Conservation (phyloP, 352 stramenopile species). For the Salisapilia sapeloensis region DNA sequence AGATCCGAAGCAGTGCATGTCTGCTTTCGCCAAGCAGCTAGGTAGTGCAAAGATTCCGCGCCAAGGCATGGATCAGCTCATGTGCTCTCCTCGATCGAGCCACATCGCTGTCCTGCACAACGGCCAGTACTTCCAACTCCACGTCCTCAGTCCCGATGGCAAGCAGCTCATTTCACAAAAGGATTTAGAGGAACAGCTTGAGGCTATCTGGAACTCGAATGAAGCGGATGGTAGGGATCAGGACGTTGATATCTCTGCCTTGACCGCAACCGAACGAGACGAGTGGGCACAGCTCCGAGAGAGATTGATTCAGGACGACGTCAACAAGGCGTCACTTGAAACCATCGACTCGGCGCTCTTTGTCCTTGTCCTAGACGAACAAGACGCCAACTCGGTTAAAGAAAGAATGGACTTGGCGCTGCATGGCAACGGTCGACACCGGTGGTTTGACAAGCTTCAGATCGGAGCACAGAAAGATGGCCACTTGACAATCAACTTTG, state of each 20-base stretch:
- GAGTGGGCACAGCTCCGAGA: constrained; percentile 69
- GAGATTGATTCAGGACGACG: constrained; percentile 45
- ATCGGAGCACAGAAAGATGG: constrained; percentile 75
- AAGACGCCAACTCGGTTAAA: constrained; percentile 34
- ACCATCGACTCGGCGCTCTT: constrained; percentile 84
- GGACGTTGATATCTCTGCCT: constrained; percentile 50
- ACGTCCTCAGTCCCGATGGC: constrained; percentile 62
- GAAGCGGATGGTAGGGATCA: constrained; percentile 20
- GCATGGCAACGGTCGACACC: constrained; percentile 59
- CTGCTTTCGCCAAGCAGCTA: constrained; percentile 73
- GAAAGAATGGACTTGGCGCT: constrained; percentile 71
- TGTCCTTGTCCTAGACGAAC: constrained; percentile 76
- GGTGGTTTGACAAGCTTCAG: constrained; percentile 91
- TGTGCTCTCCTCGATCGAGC: constrained; percentile 46
- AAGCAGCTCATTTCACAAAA: constrained; percentile 68
- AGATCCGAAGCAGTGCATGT: constrained; percentile 84
- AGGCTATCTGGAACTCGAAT: constrained; percentile 45
- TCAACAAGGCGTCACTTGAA: constrained; percentile 52
- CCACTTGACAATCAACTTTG: constrained; percentile 85
- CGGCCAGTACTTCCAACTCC: constrained; percentile 72
- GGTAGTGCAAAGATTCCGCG: constrained; percentile 72
- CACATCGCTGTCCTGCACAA: constrained; percentile 83
- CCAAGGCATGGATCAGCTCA: constrained; percentile 49
- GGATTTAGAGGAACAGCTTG: constrained; percentile 39
- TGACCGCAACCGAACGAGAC: constrained; percentile 76